Evolutionary conservation across 2,329 filamentous ascomycete genomes (phyloP), one percentile per base, ranked within the genome.

Genomic region (Botrytis sinoallii): DNA sequence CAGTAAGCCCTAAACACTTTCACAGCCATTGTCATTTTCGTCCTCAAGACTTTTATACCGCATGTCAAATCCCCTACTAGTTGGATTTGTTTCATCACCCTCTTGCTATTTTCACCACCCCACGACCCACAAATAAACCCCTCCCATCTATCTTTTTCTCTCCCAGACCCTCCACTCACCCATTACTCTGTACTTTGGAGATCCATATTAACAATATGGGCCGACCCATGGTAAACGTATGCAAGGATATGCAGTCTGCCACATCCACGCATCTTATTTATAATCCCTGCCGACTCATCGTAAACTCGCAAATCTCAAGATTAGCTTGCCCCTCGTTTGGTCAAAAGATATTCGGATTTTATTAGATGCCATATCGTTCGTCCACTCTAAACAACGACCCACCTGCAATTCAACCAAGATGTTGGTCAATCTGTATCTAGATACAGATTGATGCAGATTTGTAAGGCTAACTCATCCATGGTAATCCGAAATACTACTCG

Each of bases 271-370:
- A 69, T 73, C 71, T 44, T 55, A 70, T 59, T 63, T 59, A 20
- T 5, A 38, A 61, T 52, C 71, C 71, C 46, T 69, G 52, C 32
- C 42, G 40, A 52, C 59, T 57, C 71, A 73, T 70, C 65, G 63
- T 70, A 70, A 73, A 48, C 20, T 70, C 71, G 71, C 71, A 73
- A 69, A 68, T 70, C 71, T 68, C 71, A 71, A 71, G 48, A 67
- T 72, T 52, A 67, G 52, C 63, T 59, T 42, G 46, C 70, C 61
- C 70, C 70, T 72, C 70, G 46, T 67, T 60, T 55, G 42, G 52
- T 46, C 32, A 42, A 44, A 42, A 46, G 61, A 32, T 12, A 40
- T 55, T 40, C 46, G 16, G 35, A 55, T 55, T 67, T 67, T 55
- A 67, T 67, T 67, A 67, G 65, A 55, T 67, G 32, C 65, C 64